Percentiles rank a stretch among this genome's conserved stretches.
Evolutionary conservation across 441 rosid species (phyloP).

Genomic region (Gossypium aridum): DNA sequence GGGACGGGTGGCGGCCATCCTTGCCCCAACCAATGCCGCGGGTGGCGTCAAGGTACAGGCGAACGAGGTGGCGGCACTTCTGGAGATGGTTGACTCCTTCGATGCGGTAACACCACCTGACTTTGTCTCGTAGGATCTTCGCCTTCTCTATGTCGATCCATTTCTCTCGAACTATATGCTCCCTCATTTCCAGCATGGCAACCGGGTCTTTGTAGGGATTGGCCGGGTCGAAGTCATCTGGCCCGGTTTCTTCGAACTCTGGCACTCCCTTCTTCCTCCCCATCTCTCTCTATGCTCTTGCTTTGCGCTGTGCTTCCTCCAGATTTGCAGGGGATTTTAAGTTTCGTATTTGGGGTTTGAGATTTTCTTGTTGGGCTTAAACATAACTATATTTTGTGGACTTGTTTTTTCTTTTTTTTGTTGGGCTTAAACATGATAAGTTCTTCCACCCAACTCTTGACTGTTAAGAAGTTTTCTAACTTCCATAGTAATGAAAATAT

Average conservation of each 20-base stretch:
- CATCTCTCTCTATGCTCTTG: constrained; percentile 28
- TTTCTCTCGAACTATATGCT: constrained; percentile 90
- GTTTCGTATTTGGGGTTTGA: too few relatives aligned
- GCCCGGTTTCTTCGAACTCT: constrained; percentile 91
- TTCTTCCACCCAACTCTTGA: too few relatives aligned
- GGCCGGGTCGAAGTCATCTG: constrained; percentile 87
- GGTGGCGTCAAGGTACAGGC: constrained; percentile 84
- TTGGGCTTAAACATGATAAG: too few relatives aligned
- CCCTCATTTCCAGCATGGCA: constrained; percentile 96
- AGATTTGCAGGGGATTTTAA: too few relatives aligned
- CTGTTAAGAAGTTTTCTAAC: too few relatives aligned
- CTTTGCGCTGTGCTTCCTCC: too few relatives aligned
- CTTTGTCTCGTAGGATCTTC: constrained; percentile 84
- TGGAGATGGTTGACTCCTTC: constrained; percentile 95
- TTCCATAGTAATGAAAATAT: too few relatives aligned
- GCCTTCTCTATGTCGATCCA: constrained; percentile 97
- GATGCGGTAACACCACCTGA: constrained; percentile 92
- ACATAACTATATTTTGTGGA: too few relatives aligned
- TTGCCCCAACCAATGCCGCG: constrained; percentile 99
- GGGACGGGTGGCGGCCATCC: constrained; percentile 83
- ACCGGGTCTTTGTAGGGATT: constrained; percentile 94
- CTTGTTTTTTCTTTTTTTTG: too few relatives aligned
- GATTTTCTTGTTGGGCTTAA: too few relatives aligned
- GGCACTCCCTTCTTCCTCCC: constrained; percentile 81
- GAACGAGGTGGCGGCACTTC: constrained; percentile 92